Base-by-base conservation (phyloP, 2,329 filamentous ascomycete species). In the Metarhizium humberi region DNA sequence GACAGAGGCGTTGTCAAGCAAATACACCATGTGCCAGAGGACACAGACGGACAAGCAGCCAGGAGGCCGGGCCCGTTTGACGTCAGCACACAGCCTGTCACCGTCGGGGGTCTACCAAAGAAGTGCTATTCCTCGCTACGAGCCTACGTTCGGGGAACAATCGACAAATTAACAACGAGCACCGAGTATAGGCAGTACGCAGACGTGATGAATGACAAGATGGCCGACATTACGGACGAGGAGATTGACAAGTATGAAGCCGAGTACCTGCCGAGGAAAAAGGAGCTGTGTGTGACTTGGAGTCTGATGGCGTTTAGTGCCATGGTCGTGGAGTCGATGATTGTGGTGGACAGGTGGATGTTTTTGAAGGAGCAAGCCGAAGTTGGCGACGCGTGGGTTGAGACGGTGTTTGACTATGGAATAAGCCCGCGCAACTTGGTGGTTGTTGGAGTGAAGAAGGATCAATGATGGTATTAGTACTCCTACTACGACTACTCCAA, bases 291-390 rank as follows among this genome's bases (percentile, higher is more conserved):
- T 65, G 80, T 95, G 7, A 82, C 95, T 57, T 99, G 94, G 94
- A 90, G 84, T 62, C 70, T 99, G 64, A 99, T 99, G 92, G 92
- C 94, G 1, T 96, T 96, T 64, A 95, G 90, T 68, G 92, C 92
- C 3, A 84, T 84, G 20, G 87, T 96, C 4, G 85, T 95, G 2
- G 94, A 99, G 75, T 90, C 90, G 36, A 75, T 95, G 57, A 92
- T 99, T 63, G 90, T 95, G 52, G 83, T 87, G 49, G 94, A 99
- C 75, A 80, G 94, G 49, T 99, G 90, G 88, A 74, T 88, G 58
- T 99, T 86, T 73, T 74, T 99, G 61, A 80, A 77, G 56, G 92
- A 99, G 73, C 88, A 95, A 62, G 80, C 86, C 46, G 73, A 86
- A 6, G 85, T 91, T 48, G 74, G 80, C 60, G 80, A 87, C 60